Base-by-base conservation (phyloP, 164 flowering plant genomes). In the Liriodendron chinense region DNA sequence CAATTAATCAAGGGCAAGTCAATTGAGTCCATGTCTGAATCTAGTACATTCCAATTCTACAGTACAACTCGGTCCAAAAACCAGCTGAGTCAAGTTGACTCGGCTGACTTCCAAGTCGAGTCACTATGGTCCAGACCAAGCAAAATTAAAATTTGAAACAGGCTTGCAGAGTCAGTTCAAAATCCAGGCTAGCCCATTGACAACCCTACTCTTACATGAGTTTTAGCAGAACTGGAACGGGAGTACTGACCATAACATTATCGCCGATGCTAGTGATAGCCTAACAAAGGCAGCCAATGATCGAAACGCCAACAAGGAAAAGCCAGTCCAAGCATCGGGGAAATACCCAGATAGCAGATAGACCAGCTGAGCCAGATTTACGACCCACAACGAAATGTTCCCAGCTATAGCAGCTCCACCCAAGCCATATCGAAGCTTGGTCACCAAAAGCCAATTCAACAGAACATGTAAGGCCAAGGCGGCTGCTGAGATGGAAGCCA, bases 181-280 rank as follows among this genome's bases (percentile, higher is more conserved):
- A 34, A 34, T 34, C 43, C 43, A 7, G 43, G 43, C 7, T 34
- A 34, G 43, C 43, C 43, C 43, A 34, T 34, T 34, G 43, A 34
- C 43, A 34, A 7, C 43, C 43, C 43, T 34, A 1, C 43, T 34
- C 43, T 34, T 34, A 34, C 43, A 34, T 34, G 43, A 7, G 43
- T 34, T 34, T 34, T 34, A 34, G 43, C 5, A 34, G 43, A 34
- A 34, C 7, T 34, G 5, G 43, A 7, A 34, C 56, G 47, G 21
- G 9, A 9, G 2, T 61, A 79, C 82, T 73, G 25, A 86, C 89
- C 91, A 88, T 57, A 88, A 73, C 91, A 88, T 89, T 23, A 87
- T 9, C 18, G 89, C 91, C 9, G 91, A 89, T 50, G 89, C 83
- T 22, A 89, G 78, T 0, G 90, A 87, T 23, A 89, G 84, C 72